Evolutionary conservation across 805 yeast genomes (phyloP).

Genomic region (Ogataea chonburiensis): DNA sequence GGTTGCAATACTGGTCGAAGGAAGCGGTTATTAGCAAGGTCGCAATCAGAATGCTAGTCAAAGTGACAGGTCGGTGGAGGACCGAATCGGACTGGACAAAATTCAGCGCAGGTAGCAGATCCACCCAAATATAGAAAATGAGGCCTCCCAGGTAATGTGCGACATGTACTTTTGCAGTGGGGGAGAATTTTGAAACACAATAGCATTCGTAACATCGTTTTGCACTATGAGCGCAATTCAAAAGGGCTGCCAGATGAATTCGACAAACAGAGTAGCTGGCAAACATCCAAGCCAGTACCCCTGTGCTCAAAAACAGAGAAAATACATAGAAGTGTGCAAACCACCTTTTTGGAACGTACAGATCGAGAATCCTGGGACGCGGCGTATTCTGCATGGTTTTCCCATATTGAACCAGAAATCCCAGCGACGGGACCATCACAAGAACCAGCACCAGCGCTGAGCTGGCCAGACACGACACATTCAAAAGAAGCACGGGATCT

Average conservation of each 20-base stretch:
- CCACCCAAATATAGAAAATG: constrained; percentile 52
- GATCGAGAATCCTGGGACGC: constrained; percentile 2
- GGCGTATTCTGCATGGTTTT: constrained; percentile 34
- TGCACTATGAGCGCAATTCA: constrained; percentile 48
- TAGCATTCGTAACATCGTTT: constrained; percentile 58
- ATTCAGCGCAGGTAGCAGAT: constrained; percentile 33
- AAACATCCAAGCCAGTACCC: constrained; percentile 1
- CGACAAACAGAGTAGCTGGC: constrained; percentile 1
- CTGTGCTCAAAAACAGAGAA: constrained; percentile 28
- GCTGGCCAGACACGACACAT: constrained; percentile 10
- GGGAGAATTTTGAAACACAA: constrained; percentile 46
- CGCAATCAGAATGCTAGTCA: background rate
- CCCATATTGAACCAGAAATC: constrained; percentile 44
- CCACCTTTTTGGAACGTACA: constrained; percentile 60
- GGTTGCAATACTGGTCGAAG: constrained; percentile 50
- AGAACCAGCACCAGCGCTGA: constrained; percentile 34
- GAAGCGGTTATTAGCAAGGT: constrained; percentile 37
- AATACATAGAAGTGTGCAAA: constrained; percentile 62
- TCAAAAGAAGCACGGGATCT: constrained; percentile 1
- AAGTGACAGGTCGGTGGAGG: background rate
- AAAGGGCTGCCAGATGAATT: constrained; percentile 10
- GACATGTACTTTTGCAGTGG: constrained; percentile 55
- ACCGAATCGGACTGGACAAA: constrained; percentile 15
- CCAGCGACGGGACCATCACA: constrained; percentile 29
- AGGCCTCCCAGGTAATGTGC: constrained; percentile 68